phyloP scores from a whole-genome alignment of 768 basidiomycete genomes.

The Infundibulicybe gibba region DNA sequence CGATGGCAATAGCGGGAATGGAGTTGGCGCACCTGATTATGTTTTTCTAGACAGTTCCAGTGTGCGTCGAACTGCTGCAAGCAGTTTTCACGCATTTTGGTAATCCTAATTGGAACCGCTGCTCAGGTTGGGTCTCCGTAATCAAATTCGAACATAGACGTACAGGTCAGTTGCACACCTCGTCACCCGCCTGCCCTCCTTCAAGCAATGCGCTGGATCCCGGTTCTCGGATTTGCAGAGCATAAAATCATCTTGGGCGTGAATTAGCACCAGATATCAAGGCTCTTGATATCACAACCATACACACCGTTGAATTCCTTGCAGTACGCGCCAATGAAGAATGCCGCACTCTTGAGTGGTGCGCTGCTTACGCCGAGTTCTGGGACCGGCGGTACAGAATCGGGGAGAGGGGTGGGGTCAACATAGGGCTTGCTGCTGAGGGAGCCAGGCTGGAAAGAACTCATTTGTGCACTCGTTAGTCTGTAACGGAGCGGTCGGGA shows the following conservation, averaged over 20 bases:
- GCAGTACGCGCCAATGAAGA: slow-evolving; percentile 96
- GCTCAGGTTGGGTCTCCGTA: not conserved
- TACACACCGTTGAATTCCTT: slow-evolving; percentile 91
- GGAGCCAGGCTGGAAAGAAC: slow-evolving; percentile 46
- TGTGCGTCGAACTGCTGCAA: slow-evolving; percentile 82
- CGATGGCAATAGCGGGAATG: not conserved
- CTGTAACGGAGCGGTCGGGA: slow-evolving; percentile 13
- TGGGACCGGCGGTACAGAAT: slow-evolving; percentile 66
- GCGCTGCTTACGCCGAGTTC: slow-evolving; percentile 91
- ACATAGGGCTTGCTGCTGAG: slow-evolving; percentile 47
- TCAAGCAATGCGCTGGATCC: slow-evolving; percentile 89
- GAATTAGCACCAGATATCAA: slow-evolving; percentile 1
- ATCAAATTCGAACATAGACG: slow-evolving; percentile 28
- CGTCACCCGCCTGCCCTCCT: slow-evolving; percentile 94
- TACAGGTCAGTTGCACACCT: slow-evolving; percentile 93
- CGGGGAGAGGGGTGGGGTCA: slow-evolving; percentile 65
- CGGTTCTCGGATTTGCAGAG: slow-evolving; percentile 93
- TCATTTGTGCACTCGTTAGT: slow-evolving; percentile 37
- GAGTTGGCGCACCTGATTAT: slow-evolving; percentile 79
- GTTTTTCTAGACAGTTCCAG: slow-evolving; percentile 91
- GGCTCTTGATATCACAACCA: not conserved
- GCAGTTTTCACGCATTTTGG: slow-evolving; percentile 92
- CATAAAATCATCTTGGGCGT: slow-evolving; percentile 52
- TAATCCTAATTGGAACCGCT: slow-evolving; percentile 53
- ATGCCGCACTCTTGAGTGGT: slow-evolving; percentile 93